Percentiles rank a stretch among this genome's conserved stretches.
Conservation (phyloP, 1,139 yeast genomes). For the Suhomyces terraborum region DNA sequence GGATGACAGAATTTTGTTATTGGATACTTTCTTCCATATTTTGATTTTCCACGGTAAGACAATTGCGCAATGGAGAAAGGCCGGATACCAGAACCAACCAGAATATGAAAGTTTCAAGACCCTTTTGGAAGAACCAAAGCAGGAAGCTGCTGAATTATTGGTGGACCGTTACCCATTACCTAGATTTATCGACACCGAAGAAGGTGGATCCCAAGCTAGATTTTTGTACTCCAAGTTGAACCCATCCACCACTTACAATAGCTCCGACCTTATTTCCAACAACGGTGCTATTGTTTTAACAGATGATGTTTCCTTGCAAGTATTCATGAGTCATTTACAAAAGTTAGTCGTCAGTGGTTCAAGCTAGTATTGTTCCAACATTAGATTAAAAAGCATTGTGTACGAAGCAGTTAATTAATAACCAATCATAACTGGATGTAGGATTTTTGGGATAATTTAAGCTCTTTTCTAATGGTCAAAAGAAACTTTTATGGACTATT, state of each 20-base stretch:
- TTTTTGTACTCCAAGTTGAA: slow-evolving; percentile 91
- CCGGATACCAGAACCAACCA: slow-evolving; percentile 88
- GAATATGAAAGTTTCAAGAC: slow-evolving; percentile 87
- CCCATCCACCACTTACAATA: slow-evolving; percentile 83
- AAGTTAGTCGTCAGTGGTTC: slow-evolving; percentile 70
- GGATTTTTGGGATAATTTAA: neutral
- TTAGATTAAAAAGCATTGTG: slow-evolving; percentile 2
- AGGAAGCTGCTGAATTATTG: slow-evolving; percentile 88
- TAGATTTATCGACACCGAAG: slow-evolving; percentile 93
- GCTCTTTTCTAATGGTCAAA: too few species aligned
- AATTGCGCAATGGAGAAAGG: slow-evolving; percentile 94
- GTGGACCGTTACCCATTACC: slow-evolving; percentile 97
- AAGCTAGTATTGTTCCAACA: slow-evolving; percentile 22
- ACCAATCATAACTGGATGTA: neutral
- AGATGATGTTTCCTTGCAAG: slow-evolving; percentile 91
- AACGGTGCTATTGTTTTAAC: slow-evolving; percentile 84
- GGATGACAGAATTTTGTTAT: slow-evolving; percentile 81
- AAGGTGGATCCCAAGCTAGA: slow-evolving; percentile 98
- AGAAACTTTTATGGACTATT: too few species aligned
- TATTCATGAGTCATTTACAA: slow-evolving; percentile 87
- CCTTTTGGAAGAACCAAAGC: slow-evolving; percentile 84
- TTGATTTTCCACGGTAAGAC: slow-evolving; percentile 94
- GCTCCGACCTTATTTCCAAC: slow-evolving; percentile 52
- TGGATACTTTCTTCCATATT: slow-evolving; percentile 96
- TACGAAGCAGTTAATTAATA: slow-evolving; percentile 3